Percentiles rank a stretch among this genome's conserved stretches.
phyloP scores from a whole-genome alignment of 176 grass and related monocot species.

The Oryza glumipatula region DNA sequence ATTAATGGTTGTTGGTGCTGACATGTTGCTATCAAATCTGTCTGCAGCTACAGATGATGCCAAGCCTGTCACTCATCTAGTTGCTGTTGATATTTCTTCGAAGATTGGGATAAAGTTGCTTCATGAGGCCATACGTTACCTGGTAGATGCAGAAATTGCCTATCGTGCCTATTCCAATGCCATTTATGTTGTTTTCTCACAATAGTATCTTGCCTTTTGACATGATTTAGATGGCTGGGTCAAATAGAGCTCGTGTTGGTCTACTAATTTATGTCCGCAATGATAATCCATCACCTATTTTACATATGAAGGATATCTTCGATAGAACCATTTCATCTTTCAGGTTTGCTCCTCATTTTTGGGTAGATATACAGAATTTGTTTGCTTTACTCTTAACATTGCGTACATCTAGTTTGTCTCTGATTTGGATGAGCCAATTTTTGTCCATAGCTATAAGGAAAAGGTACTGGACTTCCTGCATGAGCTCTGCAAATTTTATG shows the following conservation, averaged over 20 bases:
- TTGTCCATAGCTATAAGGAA: slow-evolving; percentile 74
- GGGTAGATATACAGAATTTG: not conserved
- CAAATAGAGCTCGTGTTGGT: slow-evolving; percentile 83
- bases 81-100: slow-evolving; percentile 80
- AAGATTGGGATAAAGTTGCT: slow-evolving; percentile 77
- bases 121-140: slow-evolving; percentile 71
- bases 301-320: slow-evolving; percentile 77
- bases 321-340: slow-evolving; percentile 76
- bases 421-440: slow-evolving; percentile 39
- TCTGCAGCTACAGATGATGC: slow-evolving; percentile 75
- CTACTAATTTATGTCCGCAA: slow-evolving; percentile 65
- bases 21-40: slow-evolving; percentile 44
- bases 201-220: slow-evolving; percentile 37
- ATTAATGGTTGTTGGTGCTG: slow-evolving; percentile 30
- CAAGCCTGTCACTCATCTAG: slow-evolving; percentile 92
- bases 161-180: slow-evolving; percentile 20
- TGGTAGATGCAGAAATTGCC: slow-evolving; percentile 61
- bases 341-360: slow-evolving; percentile 55
- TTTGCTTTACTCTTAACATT: slow-evolving; percentile 35
- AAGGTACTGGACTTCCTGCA: slow-evolving; percentile 80
- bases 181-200: slow-evolving; percentile 35
- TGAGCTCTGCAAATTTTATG: slow-evolving; percentile 76
- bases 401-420: not conserved
- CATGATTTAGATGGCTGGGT: slow-evolving; percentile 62
- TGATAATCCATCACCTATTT: slow-evolving; percentile 48